These are phyloP conservation scores for Metschnikowia similis DNA, from an alignment of 805 yeast genomes.

Conservation along the genomic window DNA sequence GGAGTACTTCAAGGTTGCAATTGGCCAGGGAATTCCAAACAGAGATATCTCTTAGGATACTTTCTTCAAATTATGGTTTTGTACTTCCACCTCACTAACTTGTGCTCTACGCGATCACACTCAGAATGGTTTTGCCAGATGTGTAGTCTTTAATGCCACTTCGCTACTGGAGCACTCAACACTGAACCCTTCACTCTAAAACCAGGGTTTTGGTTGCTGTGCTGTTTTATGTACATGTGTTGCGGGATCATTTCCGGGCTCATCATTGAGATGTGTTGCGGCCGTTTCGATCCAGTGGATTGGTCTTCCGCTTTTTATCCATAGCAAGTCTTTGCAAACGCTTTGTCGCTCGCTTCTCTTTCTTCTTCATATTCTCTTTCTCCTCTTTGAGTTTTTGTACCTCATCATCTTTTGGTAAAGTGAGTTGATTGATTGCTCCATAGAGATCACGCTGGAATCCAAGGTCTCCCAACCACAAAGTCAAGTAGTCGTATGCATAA, in stretches of 20 bases:
- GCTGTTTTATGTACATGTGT: not conserved
- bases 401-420: conserved; percentile 11
- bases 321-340: conserved; percentile 26
- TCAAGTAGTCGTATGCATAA: conserved; percentile 40
- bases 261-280: not conserved
- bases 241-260: not conserved
- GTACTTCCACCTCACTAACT: no score
- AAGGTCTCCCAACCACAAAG: conserved; percentile 24
- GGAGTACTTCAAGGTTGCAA: not conserved
- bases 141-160: not conserved
- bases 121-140: not conserved
- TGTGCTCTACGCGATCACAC: no score
- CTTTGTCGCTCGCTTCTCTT: conserved; percentile 35
- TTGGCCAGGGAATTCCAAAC: not conserved
- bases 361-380: conserved; percentile 22
- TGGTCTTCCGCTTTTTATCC: conserved; percentile 9
- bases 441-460: conserved; percentile 24
- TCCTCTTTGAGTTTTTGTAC: conserved; percentile 21
- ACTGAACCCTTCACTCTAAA: not conserved
- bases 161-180: no score
- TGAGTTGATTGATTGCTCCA: conserved; percentile 24
- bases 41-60: no score
- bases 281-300: not conserved
- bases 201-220: not conserved
- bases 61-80: no score